A percentile compares a stretch with the other conserved stretches of the same genome.
Conservation (phyloP, 2,329 filamentous ascomycete species). For the Colletotrichum tabaci region DNA sequence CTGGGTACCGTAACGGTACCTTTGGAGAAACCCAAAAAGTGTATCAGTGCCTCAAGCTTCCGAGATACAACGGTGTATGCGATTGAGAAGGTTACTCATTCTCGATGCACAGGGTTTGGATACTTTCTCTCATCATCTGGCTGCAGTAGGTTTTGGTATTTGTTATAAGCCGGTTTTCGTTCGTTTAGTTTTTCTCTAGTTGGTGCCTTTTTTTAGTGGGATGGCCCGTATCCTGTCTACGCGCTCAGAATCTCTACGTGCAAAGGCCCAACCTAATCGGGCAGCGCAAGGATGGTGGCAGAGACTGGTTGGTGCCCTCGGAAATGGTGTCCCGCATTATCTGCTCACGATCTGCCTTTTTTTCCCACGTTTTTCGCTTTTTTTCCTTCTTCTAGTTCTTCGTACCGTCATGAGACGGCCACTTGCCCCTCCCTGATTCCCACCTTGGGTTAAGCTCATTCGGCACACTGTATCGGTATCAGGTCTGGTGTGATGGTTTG, state of each 20-base stretch:
- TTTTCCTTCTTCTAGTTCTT: too few species aligned
- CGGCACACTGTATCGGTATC: background rate
- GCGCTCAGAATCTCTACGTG: background rate
- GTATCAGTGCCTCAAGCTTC: too few species aligned
- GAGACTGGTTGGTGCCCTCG: background rate
- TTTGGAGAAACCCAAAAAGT: background rate
- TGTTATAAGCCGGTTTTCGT: too few species aligned
- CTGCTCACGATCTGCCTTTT: background rate
- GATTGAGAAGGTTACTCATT: too few species aligned
- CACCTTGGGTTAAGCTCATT: background rate
- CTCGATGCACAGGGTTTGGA: conserved; percentile 6
- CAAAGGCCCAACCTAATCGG: conserved; percentile 32
- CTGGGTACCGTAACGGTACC: background rate
- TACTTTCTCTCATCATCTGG: conserved; percentile 13
- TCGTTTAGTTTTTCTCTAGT: too few species aligned
- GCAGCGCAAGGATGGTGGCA: background rate
- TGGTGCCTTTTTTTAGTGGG: background rate
- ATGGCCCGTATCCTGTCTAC: conserved; percentile 20
- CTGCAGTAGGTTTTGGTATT: too few species aligned
- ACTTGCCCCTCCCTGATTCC: conserved; percentile 12
- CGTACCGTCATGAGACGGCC: too few species aligned
- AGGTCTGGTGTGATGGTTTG: background rate
- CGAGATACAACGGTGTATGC: too few species aligned
- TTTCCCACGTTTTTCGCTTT: background rate
- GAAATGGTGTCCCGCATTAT: background rate